phyloP scores from a whole-genome alignment of 208 protist species.

The Tetramitus jugosus region DNA sequence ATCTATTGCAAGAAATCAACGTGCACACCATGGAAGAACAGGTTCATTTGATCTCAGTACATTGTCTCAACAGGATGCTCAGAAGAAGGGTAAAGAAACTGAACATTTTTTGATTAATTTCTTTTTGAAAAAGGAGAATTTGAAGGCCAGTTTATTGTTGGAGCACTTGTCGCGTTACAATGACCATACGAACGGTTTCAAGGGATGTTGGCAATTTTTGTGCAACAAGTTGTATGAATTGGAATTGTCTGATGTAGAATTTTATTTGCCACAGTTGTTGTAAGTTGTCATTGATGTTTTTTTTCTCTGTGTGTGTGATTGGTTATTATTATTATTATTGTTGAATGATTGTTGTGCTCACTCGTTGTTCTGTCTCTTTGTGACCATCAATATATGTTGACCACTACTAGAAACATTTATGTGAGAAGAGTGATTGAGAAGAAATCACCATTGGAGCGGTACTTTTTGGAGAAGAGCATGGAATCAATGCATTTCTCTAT shows the following conservation, averaged over 20 bases:
- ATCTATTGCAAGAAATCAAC: no score
- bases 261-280: slow-evolving; percentile 12
- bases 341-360: not conserved
- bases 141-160: no score
- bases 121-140: no score
- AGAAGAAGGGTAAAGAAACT: no score
- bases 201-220: not conserved
- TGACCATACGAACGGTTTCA: not conserved
- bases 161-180: not conserved
- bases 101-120: no score
- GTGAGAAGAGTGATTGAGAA: not conserved
- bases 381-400: not conserved
- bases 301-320: no score
- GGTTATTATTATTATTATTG: not conserved
- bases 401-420: slow-evolving; percentile 5
- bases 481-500: slow-evolving; percentile 12
- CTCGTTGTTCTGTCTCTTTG: not conserved
- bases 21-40: no score
- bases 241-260: not conserved
- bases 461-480: not conserved
- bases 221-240: slow-evolving; percentile 12
- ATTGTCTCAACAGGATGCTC: no score
- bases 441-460: not conserved
- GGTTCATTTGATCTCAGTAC: no score
- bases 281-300: not conserved